Conservation (phyloP, 129 eudicot species). For the Dittrichia graveolens region DNA sequence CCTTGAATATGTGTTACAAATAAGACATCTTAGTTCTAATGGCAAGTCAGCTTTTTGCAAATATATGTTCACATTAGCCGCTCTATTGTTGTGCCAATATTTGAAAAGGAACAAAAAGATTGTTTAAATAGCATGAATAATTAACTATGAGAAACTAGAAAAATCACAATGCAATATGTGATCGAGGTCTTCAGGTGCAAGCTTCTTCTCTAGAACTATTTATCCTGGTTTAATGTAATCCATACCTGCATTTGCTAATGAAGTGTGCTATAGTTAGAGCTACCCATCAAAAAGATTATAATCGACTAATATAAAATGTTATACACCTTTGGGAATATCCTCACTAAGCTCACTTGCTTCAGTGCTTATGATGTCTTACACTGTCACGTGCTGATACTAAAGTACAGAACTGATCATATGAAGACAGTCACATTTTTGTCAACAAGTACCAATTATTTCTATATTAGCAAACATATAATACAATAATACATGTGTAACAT, state of each 20-base stretch:
- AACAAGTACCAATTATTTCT: background rate
- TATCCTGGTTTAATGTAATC: slow-evolving; percentile 37
- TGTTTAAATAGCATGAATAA: slow-evolving; percentile 3
- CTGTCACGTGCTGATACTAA: slow-evolving; percentile 31
- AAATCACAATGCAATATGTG: slow-evolving; percentile 18
- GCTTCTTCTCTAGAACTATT: slow-evolving; percentile 39
- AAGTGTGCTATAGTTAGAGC: slow-evolving; percentile 25
- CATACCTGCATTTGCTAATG: slow-evolving; percentile 37
- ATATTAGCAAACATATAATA: slow-evolving; percentile 5
- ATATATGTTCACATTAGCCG: slow-evolving; percentile 33
- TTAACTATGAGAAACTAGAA: background rate
- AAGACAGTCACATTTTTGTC: slow-evolving; percentile 1
- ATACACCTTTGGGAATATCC: slow-evolving; percentile 57
- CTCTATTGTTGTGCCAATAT: slow-evolving; percentile 37
- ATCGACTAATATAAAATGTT: slow-evolving; percentile 11
- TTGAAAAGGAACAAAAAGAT: slow-evolving; percentile 13
- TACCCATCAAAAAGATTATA: slow-evolving; percentile 1
- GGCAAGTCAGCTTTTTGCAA: slow-evolving; percentile 55
- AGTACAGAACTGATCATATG: background rate
- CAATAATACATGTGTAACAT: background rate
- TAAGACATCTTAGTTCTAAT: slow-evolving; percentile 72
- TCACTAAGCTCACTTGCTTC: slow-evolving; percentile 49
- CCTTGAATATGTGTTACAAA: slow-evolving; percentile 74
- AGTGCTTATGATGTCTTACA: slow-evolving; percentile 44
- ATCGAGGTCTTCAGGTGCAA: slow-evolving; percentile 41